A percentile compares a stretch with the other conserved stretches of the same genome.
Conservation (phyloP, 2,329 filamentous ascomycete genomes). For the Fusarium chuoi region DNA sequence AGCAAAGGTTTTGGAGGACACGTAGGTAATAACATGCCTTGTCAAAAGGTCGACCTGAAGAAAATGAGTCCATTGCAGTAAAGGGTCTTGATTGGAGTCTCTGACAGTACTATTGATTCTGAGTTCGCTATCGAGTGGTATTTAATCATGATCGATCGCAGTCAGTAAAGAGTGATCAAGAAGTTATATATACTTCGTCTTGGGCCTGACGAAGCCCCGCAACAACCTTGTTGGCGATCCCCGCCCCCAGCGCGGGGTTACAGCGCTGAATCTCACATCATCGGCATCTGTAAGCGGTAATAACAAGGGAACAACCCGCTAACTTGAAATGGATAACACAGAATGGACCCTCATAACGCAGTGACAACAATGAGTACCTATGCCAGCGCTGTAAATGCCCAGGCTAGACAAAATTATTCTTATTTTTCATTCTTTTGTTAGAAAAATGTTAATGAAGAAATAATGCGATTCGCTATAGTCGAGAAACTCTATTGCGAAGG, state of each 20-base stretch:
- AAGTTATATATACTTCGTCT: neutral
- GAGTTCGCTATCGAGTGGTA: neutral
- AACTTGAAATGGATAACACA: neutral
- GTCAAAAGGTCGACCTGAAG: neutral
- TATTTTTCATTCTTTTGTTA: too few species aligned
- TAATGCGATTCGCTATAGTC: too few species aligned
- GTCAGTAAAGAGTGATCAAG: neutral
- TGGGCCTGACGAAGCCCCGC: neutral
- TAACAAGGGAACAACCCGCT: neutral
- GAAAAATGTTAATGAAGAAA: too few species aligned
- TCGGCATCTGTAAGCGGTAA: neutral
- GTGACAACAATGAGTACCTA: too few species aligned
- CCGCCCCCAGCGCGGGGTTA: neutral
- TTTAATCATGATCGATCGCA: too few species aligned
- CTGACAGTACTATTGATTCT: rapidly evolving
- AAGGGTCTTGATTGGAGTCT: neutral
- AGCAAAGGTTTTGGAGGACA: neutral
- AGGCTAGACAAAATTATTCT: too few species aligned
- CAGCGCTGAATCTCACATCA: neutral
- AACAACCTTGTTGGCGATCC: neutral
- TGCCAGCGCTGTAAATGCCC: too few species aligned
- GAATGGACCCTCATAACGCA: too few species aligned
- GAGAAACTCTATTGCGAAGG: too few species aligned
- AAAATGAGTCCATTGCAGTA: neutral
- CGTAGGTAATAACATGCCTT: neutral